Percentiles rank a stretch among this genome's conserved stretches.
Evolutionary conservation across 2,329 filamentous ascomycete genomes (phyloP).

Genomic region (Fusarium irregulare): DNA sequence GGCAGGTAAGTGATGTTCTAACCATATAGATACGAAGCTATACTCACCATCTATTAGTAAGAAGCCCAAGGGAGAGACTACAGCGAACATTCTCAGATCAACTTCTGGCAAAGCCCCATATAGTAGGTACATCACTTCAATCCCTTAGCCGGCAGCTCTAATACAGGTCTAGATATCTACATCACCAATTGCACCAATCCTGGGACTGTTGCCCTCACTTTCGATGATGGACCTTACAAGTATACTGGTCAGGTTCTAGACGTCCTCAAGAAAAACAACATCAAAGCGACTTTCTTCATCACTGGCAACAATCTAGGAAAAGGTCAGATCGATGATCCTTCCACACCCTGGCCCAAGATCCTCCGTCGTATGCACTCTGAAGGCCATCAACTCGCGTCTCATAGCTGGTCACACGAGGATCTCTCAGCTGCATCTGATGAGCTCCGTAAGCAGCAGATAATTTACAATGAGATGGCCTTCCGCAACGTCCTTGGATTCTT

Average conservation of each 20-base stretch:
- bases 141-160: neutral
- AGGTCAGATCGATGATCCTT: conserved; percentile 53
- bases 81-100: conserved; percentile 45
- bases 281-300: conserved; percentile 57
- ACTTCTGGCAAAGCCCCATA: conserved; percentile 49
- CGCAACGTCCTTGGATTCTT: conserved; percentile 54
- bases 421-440: conserved; percentile 49
- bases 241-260: conserved; percentile 57
- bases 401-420: conserved; percentile 59
- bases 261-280: conserved; percentile 45
- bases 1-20: conserved; percentile 46
- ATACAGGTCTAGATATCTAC: conserved; percentile 38
- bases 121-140: conserved; percentile 35
- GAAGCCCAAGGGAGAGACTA: conserved; percentile 46
- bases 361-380: conserved; percentile 54
- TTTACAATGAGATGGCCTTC: conserved; percentile 58
- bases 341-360: conserved; percentile 49
- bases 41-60: conserved; percentile 36
- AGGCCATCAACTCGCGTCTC: conserved; percentile 59
- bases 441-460: conserved; percentile 53
- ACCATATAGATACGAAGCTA: rapidly evolving
- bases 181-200: conserved; percentile 51
- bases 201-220: conserved; percentile 56
- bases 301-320: conserved; percentile 55
- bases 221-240: conserved; percentile 58